phyloP scores from a whole-genome alignment of 768 basidiomycete species.

The Gymnopilus junonius region DNA sequence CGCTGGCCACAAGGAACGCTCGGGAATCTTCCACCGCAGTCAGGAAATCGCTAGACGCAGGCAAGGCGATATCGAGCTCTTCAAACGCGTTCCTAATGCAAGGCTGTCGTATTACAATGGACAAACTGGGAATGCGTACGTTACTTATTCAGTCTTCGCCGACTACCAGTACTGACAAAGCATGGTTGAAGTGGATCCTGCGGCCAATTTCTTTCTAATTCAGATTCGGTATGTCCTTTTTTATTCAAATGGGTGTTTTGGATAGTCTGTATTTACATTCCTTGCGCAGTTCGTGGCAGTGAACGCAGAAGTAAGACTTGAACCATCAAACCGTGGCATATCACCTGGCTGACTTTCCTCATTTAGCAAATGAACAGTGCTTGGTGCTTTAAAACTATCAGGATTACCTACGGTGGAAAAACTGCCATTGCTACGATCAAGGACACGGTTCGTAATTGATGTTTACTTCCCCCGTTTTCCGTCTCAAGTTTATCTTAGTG shows the following conservation, averaged over 20 bases:
- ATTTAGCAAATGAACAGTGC: conserved; percentile 1
- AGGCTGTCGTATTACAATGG: neutral
- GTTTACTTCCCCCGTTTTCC: neutral
- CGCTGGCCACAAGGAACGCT: neutral
- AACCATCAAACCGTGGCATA: neutral
- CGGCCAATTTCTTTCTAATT: neutral
- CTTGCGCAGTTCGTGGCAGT: neutral
- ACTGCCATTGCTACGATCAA: neutral
- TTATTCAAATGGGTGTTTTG: neutral
- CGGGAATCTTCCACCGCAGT: neutral
- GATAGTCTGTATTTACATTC: neutral
- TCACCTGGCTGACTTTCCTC: neutral
- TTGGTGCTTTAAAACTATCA: conserved; percentile 2
- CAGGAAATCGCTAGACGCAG: neutral
- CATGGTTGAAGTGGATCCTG: neutral
- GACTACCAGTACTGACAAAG: neutral
- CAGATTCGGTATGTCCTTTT: neutral
- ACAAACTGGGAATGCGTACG: neutral
- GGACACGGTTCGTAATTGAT: neutral
- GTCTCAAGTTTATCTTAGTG: neutral
- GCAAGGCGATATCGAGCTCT: neutral
- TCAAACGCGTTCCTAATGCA: neutral
- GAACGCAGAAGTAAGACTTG: neutral
- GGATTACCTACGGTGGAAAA: neutral
- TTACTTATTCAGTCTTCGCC: neutral